Evolutionary conservation across 768 basidiomycete genomes (phyloP).

Genomic region (Tulasnella sp.): DNA sequence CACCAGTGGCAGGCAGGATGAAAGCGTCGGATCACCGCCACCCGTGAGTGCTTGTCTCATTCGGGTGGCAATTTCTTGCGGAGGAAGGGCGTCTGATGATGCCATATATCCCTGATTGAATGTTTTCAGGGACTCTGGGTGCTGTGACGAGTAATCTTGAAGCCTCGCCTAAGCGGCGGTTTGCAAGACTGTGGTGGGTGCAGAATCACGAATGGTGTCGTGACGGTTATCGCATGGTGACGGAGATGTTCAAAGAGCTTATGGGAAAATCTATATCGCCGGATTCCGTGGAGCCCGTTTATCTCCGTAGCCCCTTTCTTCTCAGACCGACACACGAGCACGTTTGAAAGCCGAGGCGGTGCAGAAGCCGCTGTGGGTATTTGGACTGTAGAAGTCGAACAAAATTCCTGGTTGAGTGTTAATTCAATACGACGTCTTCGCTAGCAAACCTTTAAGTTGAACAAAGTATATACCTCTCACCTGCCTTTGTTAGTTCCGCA

Average conservation of each 20-base stretch:
- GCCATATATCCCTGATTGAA: neutral
- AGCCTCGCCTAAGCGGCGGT: neutral
- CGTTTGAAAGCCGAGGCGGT: too few relatives aligned
- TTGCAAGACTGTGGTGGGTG: neutral
- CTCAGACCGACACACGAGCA: too few relatives aligned
- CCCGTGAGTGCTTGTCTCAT: constrained; percentile 14
- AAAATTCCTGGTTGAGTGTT: too few relatives aligned
- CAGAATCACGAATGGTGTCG: neutral
- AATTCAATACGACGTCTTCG: too few relatives aligned
- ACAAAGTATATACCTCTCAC: too few relatives aligned
- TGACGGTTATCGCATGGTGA: constrained; percentile 2
- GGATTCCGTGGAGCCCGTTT: neutral
- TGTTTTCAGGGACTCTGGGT: neutral
- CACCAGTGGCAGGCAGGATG: neutral
- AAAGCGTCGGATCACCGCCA: constrained; percentile 4
- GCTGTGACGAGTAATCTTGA: neutral
- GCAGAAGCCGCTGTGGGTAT: too few relatives aligned
- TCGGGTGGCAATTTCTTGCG: constrained; percentile 9
- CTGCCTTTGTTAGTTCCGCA: too few relatives aligned
- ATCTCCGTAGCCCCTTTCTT: neutral
- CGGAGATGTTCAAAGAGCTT: neutral
- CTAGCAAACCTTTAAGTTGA: too few relatives aligned
- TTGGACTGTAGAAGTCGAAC: too few relatives aligned
- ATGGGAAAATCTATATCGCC: neutral
- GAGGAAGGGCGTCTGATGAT: constrained; percentile 3